These are phyloP conservation scores for Sordaria brevicollis DNA, from an alignment of 495 filamentous ascomycete genomes.

Conservation along the genomic window DNA sequence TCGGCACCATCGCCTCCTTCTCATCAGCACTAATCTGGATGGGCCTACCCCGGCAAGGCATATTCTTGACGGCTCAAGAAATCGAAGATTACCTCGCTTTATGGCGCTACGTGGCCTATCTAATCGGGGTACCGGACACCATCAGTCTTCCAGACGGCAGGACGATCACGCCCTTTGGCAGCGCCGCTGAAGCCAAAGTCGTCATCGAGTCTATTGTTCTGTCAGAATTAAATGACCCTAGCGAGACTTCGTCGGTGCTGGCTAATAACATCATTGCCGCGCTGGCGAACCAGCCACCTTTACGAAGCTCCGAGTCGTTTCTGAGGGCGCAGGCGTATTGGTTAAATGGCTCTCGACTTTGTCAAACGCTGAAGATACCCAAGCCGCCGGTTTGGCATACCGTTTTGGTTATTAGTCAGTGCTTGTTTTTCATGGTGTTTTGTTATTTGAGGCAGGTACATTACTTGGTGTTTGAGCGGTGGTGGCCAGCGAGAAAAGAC, in stretches of 20 bases:
- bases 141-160: conserved; percentile 25
- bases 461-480: not conserved
- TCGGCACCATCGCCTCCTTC: conserved; percentile 61
- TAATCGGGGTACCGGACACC: conserved; percentile 36
- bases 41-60: conserved; percentile 60
- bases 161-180: conserved; percentile 47
- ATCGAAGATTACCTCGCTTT: conserved; percentile 60
- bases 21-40: conserved; percentile 56
- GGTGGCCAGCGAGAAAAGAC: not conserved
- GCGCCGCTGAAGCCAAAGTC: conserved; percentile 40
- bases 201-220: conserved; percentile 56
- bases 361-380: conserved; percentile 49
- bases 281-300: conserved; percentile 51
- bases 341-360: conserved; percentile 55
- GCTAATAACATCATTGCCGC: conserved; percentile 66
- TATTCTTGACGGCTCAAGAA: conserved; percentile 53
- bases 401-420: conserved; percentile 55
- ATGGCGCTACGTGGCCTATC: conserved; percentile 64
- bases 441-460: conserved; percentile 36
- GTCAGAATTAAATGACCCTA: conserved; percentile 51
- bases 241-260: conserved; percentile 46
- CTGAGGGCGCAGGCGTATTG: conserved; percentile 56
- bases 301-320: conserved; percentile 51
- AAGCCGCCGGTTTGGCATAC: conserved; percentile 46
- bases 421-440: conserved; percentile 48